Conservation (phyloP, 345 rosid genomes). For the Hevea brasiliensis region DNA sequence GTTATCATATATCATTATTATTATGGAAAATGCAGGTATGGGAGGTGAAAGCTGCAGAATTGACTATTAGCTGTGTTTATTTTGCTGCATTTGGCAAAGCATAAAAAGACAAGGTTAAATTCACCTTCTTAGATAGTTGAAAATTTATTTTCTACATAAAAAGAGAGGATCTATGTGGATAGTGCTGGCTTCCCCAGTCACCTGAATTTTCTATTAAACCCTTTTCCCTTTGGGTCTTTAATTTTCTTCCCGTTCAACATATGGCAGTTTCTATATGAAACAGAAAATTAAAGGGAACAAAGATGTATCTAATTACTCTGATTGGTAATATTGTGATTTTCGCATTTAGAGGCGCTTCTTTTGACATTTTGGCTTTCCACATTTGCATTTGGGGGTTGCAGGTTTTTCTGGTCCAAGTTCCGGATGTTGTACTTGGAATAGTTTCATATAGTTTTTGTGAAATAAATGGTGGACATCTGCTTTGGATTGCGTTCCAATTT, state of each 20-base stretch:
- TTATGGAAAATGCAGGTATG: constrained; percentile 56
- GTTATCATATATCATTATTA: too few species aligned
- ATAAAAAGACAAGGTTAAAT: constrained; percentile 75
- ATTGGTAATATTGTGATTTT: neutral
- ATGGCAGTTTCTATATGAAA: neutral
- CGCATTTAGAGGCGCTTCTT: neutral
- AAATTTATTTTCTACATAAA: neutral
- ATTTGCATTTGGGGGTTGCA: neutral
- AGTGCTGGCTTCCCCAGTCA: neutral
- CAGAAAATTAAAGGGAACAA: neutral
- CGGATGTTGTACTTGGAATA: neutral
- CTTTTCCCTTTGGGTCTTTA: too few species aligned
- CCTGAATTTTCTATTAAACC: too few species aligned
- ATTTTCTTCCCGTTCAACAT: too few species aligned
- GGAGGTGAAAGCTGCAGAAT: constrained; percentile 98
- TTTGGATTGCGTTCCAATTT: neutral
- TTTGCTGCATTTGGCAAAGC: constrained; percentile 83
- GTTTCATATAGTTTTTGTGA: neutral
- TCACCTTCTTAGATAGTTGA: neutral
- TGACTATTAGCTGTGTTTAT: constrained; percentile 90
- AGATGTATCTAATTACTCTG: neutral
- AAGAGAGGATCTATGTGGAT: neutral
- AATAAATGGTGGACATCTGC: neutral
- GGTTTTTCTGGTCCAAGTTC: neutral
- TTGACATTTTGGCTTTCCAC: neutral